phyloP scores from a whole-genome alignment of 208 protist species.

The Leishmania gerbilli region DNA sequence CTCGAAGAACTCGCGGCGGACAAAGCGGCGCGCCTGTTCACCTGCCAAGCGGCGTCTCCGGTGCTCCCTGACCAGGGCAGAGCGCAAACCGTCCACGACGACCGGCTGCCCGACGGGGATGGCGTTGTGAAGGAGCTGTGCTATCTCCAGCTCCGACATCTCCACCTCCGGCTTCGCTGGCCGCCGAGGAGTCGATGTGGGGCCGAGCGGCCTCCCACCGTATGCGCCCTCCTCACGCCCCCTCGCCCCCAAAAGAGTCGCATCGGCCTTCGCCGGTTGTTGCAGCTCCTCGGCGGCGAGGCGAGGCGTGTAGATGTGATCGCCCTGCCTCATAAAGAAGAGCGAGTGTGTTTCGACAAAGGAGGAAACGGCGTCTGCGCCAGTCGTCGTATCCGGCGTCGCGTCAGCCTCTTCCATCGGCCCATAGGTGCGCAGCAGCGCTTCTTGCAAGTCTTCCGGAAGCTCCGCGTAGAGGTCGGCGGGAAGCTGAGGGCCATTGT shows the following conservation, averaged over 20 bases:
- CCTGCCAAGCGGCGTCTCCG: neutral
- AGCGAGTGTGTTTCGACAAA: conserved; percentile 77
- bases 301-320: conserved; percentile 53
- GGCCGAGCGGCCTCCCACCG: neutral
- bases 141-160: conserved; percentile 30
- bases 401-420: neutral
- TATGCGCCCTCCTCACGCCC: neutral
- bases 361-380: conserved; percentile 2
- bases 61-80: neutral
- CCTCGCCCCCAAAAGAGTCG: neutral
- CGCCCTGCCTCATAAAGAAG: conserved; percentile 48
- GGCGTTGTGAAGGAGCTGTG: conserved; percentile 32
- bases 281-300: neutral
- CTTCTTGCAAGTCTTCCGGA: conserved; percentile 20
- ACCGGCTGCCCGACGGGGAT: conserved; percentile 44
- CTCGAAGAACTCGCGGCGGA: conserved; percentile 42
- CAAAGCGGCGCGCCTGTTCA: conserved; percentile 26
- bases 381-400: neutral
- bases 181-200: too few species aligned
- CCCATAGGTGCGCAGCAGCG: conserved; percentile 31
- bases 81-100: conserved; percentile 21
- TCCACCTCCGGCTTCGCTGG: neutral
- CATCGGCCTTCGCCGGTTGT: neutral
- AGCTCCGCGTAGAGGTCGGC: conserved; percentile 38
- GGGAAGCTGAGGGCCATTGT: conserved; percentile 33